Percentiles rank a stretch among this genome's conserved stretches.
These are phyloP conservation scores for Hygrophila difformis DNA, from an alignment of 257 asterid genomes.

Conservation along the genomic window DNA sequence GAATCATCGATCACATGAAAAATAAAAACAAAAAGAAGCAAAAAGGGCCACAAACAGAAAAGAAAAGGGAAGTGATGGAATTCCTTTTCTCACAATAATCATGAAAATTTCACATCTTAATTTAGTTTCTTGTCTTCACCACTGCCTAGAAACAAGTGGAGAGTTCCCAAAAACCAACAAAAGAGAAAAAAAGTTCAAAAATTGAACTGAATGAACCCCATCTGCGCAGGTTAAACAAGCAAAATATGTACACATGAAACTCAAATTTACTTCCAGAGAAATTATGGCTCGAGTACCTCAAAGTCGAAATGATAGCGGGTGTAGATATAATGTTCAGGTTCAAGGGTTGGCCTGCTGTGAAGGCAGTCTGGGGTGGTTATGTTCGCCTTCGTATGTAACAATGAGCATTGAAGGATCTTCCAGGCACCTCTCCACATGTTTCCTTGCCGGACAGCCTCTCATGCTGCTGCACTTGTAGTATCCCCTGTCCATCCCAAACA, in stretches of 20 bases:
- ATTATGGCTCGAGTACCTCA: neutral
- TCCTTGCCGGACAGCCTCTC: conserved; percentile 96
- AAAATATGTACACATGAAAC: conserved; percentile 23
- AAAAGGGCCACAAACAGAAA: no score
- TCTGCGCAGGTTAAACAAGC: conserved; percentile 12
- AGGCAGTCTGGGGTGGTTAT: conserved; percentile 70
- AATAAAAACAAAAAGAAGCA: no score
- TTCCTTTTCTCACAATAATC: no score
- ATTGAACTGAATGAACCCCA: no score
- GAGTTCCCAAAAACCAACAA: no score
- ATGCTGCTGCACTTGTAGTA: conserved; percentile 92
- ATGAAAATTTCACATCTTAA: no score
- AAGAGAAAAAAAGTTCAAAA: no score
- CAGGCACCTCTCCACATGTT: conserved; percentile 85
- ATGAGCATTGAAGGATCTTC: conserved; percentile 88
- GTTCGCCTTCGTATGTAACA: conserved; percentile 89
- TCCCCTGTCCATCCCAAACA: conserved; percentile 52
- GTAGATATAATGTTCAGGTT: conserved; percentile 1
- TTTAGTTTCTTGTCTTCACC: no score
- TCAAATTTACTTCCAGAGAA: neutral
- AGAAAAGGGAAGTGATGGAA: no score
- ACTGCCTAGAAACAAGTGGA: no score
- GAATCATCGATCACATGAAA: no score
- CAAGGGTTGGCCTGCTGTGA: conserved; percentile 58
- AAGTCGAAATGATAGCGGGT: conserved; percentile 3